Base-by-base conservation (phyloP, 805 yeast genomes). In the Nakazawaea molendinolei region DNA sequence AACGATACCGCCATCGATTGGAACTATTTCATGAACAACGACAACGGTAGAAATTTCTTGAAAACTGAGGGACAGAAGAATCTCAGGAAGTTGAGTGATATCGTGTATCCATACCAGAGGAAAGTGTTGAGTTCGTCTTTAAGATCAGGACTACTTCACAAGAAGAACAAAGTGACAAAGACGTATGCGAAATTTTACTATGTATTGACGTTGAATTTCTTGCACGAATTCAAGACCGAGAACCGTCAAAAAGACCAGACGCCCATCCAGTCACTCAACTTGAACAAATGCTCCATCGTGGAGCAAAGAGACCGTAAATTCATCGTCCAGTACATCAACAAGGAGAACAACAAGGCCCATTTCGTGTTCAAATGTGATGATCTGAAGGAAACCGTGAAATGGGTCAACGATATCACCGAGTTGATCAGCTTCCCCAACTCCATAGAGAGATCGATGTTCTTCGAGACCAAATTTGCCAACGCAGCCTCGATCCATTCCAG, bases 1-100 rank as follows among this genome's bases (percentile, higher is more conserved):
- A 77, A 76, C 46, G 80, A 76, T 33, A 67, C 75, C n/a, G 69
- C 67, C 28, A 59, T 71, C 43, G 89, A 80, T 54, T 80, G 86
- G 86, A 83, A 79, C 49, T 71, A 71, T 33, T 79, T 78, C 42
- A 74, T 80, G 34, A 48, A 61, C 29, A 61, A 71, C 39, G 60
- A 63, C 31, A 56, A 58, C 32, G 63, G 63, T 20, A 63, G 59
- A 20, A 60, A 64, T 39, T 62, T 73, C 34, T 40, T 71, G 22
- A 45, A 58, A 55, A 44, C 61, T 12, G 49, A 59, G 7, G 19
- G 20, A 15, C 33, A 43, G 25, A 28, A 28, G 17, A 45, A 47
- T 12, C 56, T 63, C 20, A 54, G 76, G 39, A 71, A 68, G 41
- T 54, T 74, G 31, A 58, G 75, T 2, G 79, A 76, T 43, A 58